phyloP scores from a whole-genome alignment of 2,329 filamentous ascomycete species.

The Hypoxylon rubiginosum region DNA sequence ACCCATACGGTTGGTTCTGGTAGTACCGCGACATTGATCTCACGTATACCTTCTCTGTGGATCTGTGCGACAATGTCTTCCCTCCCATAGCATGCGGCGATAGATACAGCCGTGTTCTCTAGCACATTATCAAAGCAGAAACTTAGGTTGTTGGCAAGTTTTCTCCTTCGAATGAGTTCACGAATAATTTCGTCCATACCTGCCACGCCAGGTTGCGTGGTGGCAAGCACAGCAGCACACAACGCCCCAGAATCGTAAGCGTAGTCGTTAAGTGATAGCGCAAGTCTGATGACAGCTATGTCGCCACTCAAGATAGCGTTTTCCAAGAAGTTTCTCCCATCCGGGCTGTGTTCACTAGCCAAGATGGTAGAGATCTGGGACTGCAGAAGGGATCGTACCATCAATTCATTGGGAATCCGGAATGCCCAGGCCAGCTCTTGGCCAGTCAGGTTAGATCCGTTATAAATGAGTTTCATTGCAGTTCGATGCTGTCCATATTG shows the following conservation, averaged over 20 bases:
- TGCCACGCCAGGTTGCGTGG: not conserved
- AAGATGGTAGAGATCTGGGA: not conserved
- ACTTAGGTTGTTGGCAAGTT: not conserved
- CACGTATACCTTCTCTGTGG: not conserved
- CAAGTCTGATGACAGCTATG: not conserved
- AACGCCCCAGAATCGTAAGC: conserved; percentile 17
- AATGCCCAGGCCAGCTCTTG: conserved; percentile 4
- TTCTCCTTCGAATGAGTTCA: conserved; percentile 15
- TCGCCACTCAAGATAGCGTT: conserved; percentile 9
- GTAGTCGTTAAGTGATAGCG: conserved; percentile 3
- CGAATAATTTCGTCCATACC: not conserved
- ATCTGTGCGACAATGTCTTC: conserved; percentile 13
- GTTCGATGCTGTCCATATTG: not conserved
- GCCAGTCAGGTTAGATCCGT: not conserved
- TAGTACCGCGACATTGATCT: not conserved
- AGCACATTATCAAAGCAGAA: not conserved
- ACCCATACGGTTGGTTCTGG: conserved; percentile 1
- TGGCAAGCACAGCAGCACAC: not conserved
- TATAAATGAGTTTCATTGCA: not conserved
- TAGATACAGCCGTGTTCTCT: conserved; percentile 14
- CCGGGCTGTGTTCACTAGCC: not conserved
- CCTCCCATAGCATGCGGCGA: conserved; percentile 5
- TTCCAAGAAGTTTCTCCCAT: conserved; percentile 21
- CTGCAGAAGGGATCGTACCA: not conserved
- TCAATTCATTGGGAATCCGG: conserved; percentile 1